Conservation (phyloP, 176 grass and related monocot genomes). For the Musa troglodytarum region DNA sequence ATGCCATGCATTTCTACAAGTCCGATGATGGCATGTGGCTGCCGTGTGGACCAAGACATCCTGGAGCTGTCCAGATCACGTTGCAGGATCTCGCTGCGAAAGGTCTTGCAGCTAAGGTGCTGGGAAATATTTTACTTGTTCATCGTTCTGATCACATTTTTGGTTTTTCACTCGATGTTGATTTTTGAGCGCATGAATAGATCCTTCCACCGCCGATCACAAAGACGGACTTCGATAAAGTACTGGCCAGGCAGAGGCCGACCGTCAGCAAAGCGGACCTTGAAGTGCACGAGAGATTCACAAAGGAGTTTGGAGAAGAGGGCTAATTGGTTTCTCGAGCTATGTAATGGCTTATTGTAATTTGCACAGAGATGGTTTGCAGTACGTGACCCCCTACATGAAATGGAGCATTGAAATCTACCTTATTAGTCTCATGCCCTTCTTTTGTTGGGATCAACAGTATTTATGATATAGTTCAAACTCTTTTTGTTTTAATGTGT, state of each 20-base stretch:
- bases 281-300: slow-evolving; percentile 94
- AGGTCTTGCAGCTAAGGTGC: slow-evolving; percentile 72
- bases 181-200: slow-evolving; percentile 21
- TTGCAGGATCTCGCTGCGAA: slow-evolving; percentile 79
- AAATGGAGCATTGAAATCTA: not conserved
- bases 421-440: not conserved
- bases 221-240: slow-evolving; percentile 74
- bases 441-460: too few relatives aligned
- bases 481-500: too few relatives aligned
- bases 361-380: not conserved
- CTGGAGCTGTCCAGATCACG: slow-evolving; percentile 60
- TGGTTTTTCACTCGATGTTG: not conserved
- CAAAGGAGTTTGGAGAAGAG: slow-evolving; percentile 91
- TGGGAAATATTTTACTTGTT: not conserved
- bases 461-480: too few relatives aligned
- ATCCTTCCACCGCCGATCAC: slow-evolving; percentile 81
- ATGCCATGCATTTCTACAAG: slow-evolving; percentile 90
- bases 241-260: slow-evolving; percentile 64
- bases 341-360: not conserved
- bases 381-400: not conserved
- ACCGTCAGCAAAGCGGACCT: slow-evolving; percentile 91
- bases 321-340: slow-evolving; percentile 37
- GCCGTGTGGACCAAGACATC: slow-evolving; percentile 81
- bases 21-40: slow-evolving; percentile 56
- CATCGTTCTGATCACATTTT: not conserved